These are phyloP conservation scores for Elsinoe batatas DNA, from an alignment of 2,329 filamentous ascomycete species.

Conservation along the genomic window DNA sequence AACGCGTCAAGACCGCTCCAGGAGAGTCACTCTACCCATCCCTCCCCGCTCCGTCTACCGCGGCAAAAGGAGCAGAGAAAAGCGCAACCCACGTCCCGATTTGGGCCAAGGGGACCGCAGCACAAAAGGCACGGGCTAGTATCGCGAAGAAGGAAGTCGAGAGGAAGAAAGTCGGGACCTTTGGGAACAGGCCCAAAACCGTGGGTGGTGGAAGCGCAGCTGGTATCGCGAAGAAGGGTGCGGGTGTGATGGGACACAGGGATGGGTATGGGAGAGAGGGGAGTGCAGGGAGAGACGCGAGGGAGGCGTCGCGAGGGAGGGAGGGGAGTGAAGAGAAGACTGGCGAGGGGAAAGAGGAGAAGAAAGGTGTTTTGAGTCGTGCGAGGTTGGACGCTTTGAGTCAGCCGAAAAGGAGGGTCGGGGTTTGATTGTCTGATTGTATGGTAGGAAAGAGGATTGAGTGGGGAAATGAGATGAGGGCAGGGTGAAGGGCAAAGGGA, in stretches of 20 bases:
- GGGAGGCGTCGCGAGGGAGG: background rate
- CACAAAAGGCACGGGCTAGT: slow-evolving; percentile 7
- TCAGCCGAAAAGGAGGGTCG: slow-evolving; percentile 28
- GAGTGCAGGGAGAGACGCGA: background rate
- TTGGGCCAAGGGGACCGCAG: slow-evolving; percentile 10
- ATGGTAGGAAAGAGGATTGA: slow-evolving; percentile 18
- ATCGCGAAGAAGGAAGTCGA: slow-evolving; percentile 6
- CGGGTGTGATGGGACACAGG: background rate
- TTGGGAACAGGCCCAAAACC: background rate
- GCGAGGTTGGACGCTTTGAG: slow-evolving; percentile 14
- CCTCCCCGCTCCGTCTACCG: slow-evolving; percentile 25
- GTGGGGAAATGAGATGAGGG: background rate
- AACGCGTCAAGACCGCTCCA: slow-evolving; percentile 20
- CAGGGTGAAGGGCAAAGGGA: too few relatives aligned
- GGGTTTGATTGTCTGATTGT: slow-evolving; percentile 12
- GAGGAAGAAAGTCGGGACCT: slow-evolving; percentile 1
- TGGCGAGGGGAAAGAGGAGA: slow-evolving; percentile 22
- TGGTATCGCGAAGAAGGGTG: background rate
- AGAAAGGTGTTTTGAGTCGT: slow-evolving; percentile 13
- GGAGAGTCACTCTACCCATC: slow-evolving; percentile 15
- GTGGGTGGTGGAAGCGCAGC: background rate
- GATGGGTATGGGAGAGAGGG: background rate
- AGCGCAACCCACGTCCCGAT: background rate
- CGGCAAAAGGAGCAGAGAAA: slow-evolving; percentile 20
- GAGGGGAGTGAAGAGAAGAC: slow-evolving; percentile 26